A percentile compares a stretch with the other conserved stretches of the same genome.
These are phyloP conservation scores for Colletotrichum cereale DNA, from an alignment of 2,329 filamentous ascomycete species.

Conservation along the genomic window DNA sequence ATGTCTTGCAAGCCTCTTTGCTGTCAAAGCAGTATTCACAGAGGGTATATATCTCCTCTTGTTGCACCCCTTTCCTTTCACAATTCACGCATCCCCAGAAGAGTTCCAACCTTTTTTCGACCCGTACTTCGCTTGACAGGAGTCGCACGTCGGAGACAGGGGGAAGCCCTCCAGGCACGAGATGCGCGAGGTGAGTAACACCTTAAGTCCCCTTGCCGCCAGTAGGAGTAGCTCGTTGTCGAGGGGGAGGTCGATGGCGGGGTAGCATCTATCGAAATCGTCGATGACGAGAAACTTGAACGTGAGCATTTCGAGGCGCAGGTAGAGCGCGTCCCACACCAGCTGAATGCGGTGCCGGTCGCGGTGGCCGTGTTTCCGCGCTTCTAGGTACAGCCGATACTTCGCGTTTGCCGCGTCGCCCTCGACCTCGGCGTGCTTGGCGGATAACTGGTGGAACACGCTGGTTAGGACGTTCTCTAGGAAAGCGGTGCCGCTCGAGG, in stretches of 20 bases:
- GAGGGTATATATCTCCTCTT: no score
- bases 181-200: conserved; percentile 19
- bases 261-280: neutral
- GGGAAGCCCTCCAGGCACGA: neutral
- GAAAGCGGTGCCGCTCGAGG: neutral
- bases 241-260: neutral
- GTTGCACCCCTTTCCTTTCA: no score
- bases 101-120: neutral
- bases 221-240: neutral
- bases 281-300: neutral
- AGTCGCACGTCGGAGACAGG: neutral
- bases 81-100: neutral
- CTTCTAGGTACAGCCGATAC: conserved; percentile 1
- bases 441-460: conserved; percentile 3
- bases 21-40: no score
- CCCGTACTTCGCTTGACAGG: no score
- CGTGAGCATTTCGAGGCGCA: conserved; percentile 1
- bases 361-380: conserved; percentile 9
- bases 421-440: neutral
- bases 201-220: neutral
- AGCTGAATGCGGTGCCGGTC: conserved; percentile 4
- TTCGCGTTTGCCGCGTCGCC: neutral
- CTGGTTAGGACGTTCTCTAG: neutral
- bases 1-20: no score
- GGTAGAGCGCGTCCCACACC: neutral